A percentile compares a stretch with the other conserved stretches of the same genome.
These are phyloP conservation scores for Cytospora mali DNA, from an alignment of 2,329 filamentous ascomycete genomes.

Conservation along the genomic window DNA sequence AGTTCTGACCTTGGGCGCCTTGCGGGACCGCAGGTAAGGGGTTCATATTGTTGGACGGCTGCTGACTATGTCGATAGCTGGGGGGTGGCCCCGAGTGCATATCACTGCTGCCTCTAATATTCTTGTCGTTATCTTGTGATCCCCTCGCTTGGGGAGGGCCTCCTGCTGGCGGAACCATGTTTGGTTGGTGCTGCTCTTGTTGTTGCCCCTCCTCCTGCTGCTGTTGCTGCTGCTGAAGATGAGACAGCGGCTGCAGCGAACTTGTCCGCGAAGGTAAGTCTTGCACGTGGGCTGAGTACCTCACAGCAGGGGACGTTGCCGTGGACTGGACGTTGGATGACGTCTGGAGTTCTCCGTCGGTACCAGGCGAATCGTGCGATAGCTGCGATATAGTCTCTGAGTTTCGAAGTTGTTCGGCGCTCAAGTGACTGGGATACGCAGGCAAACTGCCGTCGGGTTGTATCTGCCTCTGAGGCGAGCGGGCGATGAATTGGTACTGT, in stretches of 20 bases:
- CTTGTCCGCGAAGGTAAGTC: conserved; percentile 38
- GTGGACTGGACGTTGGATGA: conserved; percentile 45
- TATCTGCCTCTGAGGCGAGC: conserved; percentile 34
- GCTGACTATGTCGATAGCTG: conserved; percentile 55
- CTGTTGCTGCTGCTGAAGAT: conserved; percentile 32
- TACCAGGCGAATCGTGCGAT: conserved; percentile 61
- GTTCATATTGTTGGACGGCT: conserved; percentile 45
- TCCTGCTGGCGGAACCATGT: conserved; percentile 52
- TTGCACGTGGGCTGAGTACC: conserved; percentile 42
- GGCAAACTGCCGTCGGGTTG: conserved; percentile 41
- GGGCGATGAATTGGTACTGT: conserved; percentile 32
- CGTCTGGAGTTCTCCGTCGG: conserved; percentile 50
- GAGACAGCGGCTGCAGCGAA: conserved; percentile 36
- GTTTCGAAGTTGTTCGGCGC: conserved; percentile 49
- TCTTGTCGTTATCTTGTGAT: conserved; percentile 53
- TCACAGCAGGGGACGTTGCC: conserved; percentile 43
- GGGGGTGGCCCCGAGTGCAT: conserved; percentile 52
- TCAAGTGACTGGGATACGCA: conserved; percentile 41
- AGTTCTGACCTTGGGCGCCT: conserved; percentile 38
- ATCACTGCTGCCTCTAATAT: conserved; percentile 42
- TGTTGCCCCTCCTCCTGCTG: conserved; percentile 33
- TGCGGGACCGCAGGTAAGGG: conserved; percentile 45
- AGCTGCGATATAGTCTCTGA: conserved; percentile 64
- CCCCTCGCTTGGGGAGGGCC: conserved; percentile 48
- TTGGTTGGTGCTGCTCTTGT: conserved; percentile 27